phyloP scores from a whole-genome alignment of 768 basidiomycete species.

The Myochromella boudieri region DNA sequence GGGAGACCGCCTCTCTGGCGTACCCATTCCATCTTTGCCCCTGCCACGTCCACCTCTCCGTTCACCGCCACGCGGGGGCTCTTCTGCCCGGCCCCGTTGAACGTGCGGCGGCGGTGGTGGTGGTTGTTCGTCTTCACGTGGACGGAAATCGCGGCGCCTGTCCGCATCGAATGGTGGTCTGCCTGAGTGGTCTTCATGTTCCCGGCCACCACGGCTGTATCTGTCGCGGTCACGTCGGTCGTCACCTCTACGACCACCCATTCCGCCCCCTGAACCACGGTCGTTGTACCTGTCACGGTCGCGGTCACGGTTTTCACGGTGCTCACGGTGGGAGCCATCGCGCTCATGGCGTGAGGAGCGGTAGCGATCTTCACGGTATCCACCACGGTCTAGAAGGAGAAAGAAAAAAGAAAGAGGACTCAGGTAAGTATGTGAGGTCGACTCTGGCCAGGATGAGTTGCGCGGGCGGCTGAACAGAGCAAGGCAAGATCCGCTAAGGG shows the following conservation, averaged over 20 bases:
- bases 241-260: constrained; percentile 39
- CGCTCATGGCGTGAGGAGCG: constrained; percentile 62
- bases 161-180: constrained; percentile 47
- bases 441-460: constrained; percentile 32
- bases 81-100: constrained; percentile 32
- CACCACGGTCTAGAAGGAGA: constrained; percentile 47
- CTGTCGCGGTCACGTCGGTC: constrained; percentile 55
- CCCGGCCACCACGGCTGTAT: constrained; percentile 44
- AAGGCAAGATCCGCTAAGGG: constrained; percentile 34
- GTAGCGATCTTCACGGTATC: constrained; percentile 67
- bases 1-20: constrained; percentile 81
- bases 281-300: constrained; percentile 48
- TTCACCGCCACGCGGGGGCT: constrained; percentile 28
- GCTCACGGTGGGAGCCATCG: constrained; percentile 47
- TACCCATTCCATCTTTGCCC: constrained; percentile 57
- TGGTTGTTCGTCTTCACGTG: constrained; percentile 44
- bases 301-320: constrained; percentile 52
- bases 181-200: constrained; percentile 44
- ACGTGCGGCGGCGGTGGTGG: constrained; percentile 28
- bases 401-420: constrained; percentile 41
- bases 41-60: constrained; percentile 42
- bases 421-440: constrained; percentile 49
- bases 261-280: constrained; percentile 29
- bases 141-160: constrained; percentile 45
- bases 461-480: constrained; percentile 31